phyloP scores from a whole-genome alignment of 306 rosid species.

The Citrullus colocynthis region DNA sequence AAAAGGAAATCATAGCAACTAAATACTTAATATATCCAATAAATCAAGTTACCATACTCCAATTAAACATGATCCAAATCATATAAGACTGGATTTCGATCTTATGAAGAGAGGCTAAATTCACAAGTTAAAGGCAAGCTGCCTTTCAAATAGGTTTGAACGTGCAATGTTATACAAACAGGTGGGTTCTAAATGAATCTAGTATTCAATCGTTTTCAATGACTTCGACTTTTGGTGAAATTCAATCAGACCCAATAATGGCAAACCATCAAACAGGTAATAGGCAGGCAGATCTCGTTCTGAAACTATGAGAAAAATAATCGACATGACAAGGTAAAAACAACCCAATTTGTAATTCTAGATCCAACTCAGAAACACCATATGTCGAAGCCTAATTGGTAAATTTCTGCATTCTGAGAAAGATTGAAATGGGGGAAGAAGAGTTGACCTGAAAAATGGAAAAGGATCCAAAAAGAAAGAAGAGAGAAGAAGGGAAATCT shows the following conservation, averaged over 20 bases:
- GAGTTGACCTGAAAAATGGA: not conserved
- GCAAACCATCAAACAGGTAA: constrained; percentile 1
- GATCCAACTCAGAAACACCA: not conserved
- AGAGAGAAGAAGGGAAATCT: not conserved
- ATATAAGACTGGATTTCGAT: not conserved
- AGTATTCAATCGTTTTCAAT: not conserved
- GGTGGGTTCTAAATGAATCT: not conserved
- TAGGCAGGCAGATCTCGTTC: not conserved
- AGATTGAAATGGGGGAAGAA: not conserved
- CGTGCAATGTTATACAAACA: not conserved
- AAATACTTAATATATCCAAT: not conserved
- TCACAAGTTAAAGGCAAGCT: not conserved
- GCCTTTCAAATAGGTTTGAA: not conserved
- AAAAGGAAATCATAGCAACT: not conserved
- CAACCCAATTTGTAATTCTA: not conserved
- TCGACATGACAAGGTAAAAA: not conserved
- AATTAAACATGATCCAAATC: not conserved
- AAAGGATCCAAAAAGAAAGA: not conserved
- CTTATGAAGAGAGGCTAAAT: not conserved
- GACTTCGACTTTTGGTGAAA: not conserved
- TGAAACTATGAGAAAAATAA: not conserved
- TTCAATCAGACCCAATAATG: not conserved
- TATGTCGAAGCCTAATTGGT: not conserved
- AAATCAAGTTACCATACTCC: not conserved
- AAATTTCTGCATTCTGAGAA: not conserved